These are phyloP conservation scores for Suillus clintonianus DNA, from an alignment of 768 basidiomycete species.

Conservation along the genomic window DNA sequence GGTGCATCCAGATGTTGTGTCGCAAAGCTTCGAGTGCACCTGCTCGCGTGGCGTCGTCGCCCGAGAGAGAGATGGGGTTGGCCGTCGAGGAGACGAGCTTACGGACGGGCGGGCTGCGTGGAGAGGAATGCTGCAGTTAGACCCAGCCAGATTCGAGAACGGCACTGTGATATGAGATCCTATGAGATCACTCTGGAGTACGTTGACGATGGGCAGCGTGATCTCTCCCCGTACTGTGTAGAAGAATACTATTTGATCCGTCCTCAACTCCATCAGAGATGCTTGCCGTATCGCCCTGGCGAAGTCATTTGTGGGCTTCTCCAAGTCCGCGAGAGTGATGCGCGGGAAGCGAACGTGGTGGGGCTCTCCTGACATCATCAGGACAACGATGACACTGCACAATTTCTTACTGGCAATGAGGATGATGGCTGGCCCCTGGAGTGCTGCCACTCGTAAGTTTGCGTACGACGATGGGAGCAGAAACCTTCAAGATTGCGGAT, in stretches of 20 bases:
- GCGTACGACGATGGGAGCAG: conserved; percentile 12
- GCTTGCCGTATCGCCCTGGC: neutral
- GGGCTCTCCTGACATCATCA: no score
- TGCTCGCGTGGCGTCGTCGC: neutral
- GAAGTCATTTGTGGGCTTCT: neutral
- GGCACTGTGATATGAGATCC: neutral
- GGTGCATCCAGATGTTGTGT: conserved; percentile 15
- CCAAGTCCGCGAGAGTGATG: neutral
- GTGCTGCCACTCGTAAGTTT: conserved; percentile 15
- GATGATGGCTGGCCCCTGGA: conserved; percentile 19
- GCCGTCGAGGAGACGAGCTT: neutral
- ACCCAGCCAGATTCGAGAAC: conserved; percentile 15
- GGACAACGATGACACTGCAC: conserved; percentile 15
- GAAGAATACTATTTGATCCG: neutral
- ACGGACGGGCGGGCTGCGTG: conserved; percentile 7
- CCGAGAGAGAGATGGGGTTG: neutral
- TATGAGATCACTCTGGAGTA: neutral
- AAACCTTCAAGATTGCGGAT: conserved; percentile 9
- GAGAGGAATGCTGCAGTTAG: conserved; percentile 8
- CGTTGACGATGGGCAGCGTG: neutral
- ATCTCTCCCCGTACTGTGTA: neutral
- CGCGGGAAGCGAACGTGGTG: neutral
- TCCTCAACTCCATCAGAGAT: neutral
- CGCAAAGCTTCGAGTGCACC: neutral
- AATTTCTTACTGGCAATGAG: conserved; percentile 13